Evolutionary conservation across 805 yeast genomes (phyloP), one percentile per base, ranked within the genome.

Genomic region (Starmerella kuoi): DNA sequence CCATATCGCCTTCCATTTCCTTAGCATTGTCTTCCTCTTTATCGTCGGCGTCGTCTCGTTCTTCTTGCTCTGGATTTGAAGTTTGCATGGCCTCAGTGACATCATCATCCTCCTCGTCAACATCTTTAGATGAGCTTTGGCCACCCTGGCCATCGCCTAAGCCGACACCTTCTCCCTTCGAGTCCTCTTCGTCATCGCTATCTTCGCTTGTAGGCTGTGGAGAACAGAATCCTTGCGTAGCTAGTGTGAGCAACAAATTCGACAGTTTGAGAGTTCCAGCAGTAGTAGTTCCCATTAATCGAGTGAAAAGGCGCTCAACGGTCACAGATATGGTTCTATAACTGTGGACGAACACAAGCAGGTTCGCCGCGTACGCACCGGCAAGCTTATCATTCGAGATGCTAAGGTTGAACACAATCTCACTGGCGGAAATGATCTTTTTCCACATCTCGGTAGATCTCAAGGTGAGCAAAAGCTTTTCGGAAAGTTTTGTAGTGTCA

Each of bases 1-100:
- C 95, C 94, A 91, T 84, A 54, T 91, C 97, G 27, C 96, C 95
- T 54, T 87, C 94, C 58, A 87, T 82, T 38, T 85, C 94, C 35
- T 83, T 86, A 4, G 96, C 96, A 58, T 85, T 85, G 49, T 84
- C 85, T 39, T 85, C 75, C 9, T 25, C 28, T 7, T 76, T 78
- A n/a, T 79, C 79, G 8, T 76, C 78, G 5, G 36, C 41, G 8
- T 49, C 52, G 18, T 51, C 51, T 6, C 48, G 50, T 15, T 67
- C 65, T 9, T 70, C 68, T 22, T 74, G 70, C 5, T 76, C 73
- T n/a, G 76, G 70, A 28, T 86, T 87, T 38, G 78, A 74, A 50
- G 83, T 79, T 24, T 79, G 63, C 17, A 74, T 76, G 46, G 73
- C 70, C 56, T 86, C 95, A 4, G 79, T 67, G 37, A 88, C 66